Percentiles rank a stretch among this genome's conserved stretches.
Evolutionary conservation across 1,284 basidiomycete genomes (phyloP).

Genomic region (Cutaneotrichosporon cyanovorans): DNA sequence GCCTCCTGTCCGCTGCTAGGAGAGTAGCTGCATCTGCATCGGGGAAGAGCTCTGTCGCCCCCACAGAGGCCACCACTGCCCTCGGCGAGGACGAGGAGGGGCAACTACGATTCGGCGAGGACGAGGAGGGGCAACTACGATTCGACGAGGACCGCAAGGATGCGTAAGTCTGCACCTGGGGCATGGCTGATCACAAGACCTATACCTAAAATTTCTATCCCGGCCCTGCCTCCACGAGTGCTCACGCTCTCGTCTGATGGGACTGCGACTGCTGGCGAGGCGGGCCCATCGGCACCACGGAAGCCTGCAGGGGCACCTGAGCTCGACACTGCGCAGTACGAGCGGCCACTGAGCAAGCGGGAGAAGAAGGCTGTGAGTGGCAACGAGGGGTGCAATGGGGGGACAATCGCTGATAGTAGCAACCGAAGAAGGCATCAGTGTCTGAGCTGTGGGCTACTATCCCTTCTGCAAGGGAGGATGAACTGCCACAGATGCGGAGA

Average conservation of each 20-base stretch:
- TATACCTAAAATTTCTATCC: slow-evolving; percentile 41
- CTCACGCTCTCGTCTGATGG: slow-evolving; percentile 38
- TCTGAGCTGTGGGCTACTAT: slow-evolving; percentile 87
- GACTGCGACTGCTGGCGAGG: slow-evolving; percentile 18
- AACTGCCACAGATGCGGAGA: slow-evolving; percentile 73
- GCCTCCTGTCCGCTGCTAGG: slow-evolving; percentile 52
- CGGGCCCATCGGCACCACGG: slow-evolving; percentile 5
- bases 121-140: slow-evolving; percentile 33
- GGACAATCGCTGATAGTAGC: slow-evolving; percentile 43
- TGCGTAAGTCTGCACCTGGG: slow-evolving; percentile 28
- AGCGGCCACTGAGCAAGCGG: slow-evolving; percentile 30
- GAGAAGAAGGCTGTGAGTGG: slow-evolving; percentile 38
- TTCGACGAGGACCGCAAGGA: slow-evolving; percentile 38
- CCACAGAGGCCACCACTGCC: slow-evolving; percentile 6
- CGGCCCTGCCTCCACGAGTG: slow-evolving; percentile 55
- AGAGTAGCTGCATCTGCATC: slow-evolving; percentile 48
- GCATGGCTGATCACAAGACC: slow-evolving; percentile 47
- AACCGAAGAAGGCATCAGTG: slow-evolving; percentile 62
- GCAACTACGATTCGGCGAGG: slow-evolving; percentile 31
- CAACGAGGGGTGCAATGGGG: slow-evolving; percentile 24
- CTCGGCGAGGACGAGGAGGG: slow-evolving; percentile 37
- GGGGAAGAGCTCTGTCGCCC: not conserved
- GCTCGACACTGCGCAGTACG: slow-evolving; percentile 50
- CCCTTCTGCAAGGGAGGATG: slow-evolving; percentile 70
- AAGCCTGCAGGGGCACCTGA: slow-evolving; percentile 22